Percentiles rank a stretch among this genome's conserved stretches.
Evolutionary conservation across 139 green algal species (phyloP).

Genomic region (Coccomyxa sp.): DNA sequence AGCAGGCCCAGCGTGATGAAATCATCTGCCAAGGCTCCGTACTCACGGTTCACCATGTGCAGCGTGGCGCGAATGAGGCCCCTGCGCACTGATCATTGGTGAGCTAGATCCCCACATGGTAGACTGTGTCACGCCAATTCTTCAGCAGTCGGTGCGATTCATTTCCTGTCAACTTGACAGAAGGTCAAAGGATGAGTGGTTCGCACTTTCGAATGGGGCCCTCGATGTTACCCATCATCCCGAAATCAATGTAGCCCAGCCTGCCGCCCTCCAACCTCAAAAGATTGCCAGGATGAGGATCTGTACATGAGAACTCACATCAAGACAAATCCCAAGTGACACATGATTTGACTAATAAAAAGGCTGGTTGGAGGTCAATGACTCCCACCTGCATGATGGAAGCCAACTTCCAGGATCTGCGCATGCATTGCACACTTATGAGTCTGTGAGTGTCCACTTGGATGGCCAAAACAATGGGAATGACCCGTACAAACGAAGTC

Average conservation of each 20-base stretch:
- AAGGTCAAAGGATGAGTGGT: too few relatives aligned
- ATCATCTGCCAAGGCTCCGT: conserved; percentile 62
- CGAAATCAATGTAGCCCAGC: conserved; percentile 77
- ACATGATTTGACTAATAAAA: too few relatives aligned
- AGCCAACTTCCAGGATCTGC: conserved; percentile 65
- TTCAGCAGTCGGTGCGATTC: too few relatives aligned
- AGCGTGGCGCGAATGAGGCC: conserved; percentile 75
- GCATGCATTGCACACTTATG: conserved; percentile 21
- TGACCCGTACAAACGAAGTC: too few relatives aligned
- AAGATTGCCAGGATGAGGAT: conserved; percentile 64
- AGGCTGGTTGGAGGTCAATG: too few relatives aligned
- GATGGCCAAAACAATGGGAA: too few relatives aligned
- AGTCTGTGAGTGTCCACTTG: neutral
- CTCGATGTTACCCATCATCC: conserved; percentile 76
- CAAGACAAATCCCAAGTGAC: too few relatives aligned
- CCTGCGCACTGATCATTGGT: neutral
- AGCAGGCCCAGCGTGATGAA: conserved; percentile 81
- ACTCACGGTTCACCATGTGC: conserved; percentile 81
- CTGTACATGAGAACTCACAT: neutral
- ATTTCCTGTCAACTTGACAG: too few relatives aligned
- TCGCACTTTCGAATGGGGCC: conserved; percentile 21
- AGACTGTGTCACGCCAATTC: neutral
- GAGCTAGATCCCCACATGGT: neutral
- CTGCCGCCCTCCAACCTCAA: conserved; percentile 35
- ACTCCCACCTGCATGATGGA: conserved; percentile 34